phyloP scores from a whole-genome alignment of 2,329 filamentous ascomycete genomes.

The Rhynchosporium agropyri region DNA sequence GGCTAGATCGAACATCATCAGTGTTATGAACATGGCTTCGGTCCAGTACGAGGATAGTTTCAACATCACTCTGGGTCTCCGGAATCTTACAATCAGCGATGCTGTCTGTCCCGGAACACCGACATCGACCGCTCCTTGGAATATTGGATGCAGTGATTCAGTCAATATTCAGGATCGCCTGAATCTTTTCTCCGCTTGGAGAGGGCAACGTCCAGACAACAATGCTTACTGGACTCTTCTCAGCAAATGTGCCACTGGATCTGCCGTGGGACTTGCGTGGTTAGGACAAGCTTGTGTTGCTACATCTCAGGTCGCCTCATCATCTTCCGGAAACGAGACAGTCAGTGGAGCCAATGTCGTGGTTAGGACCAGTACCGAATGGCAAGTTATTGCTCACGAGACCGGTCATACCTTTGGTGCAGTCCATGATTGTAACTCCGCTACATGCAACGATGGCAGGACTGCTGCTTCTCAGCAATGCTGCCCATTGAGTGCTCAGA shows the following conservation, averaged over 20 bases:
- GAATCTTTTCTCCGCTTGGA: constrained; percentile 87
- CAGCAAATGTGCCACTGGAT: constrained; percentile 71
- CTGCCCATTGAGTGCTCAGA: constrained; percentile 70
- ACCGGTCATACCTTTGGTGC: constrained; percentile 93
- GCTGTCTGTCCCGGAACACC: constrained; percentile 72
- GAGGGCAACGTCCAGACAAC: constrained; percentile 72
- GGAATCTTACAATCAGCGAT: constrained; percentile 80
- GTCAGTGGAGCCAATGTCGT: constrained; percentile 90
- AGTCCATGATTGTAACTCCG: constrained; percentile 82
- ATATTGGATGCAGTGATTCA: constrained; percentile 68
- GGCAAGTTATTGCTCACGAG: constrained; percentile 96
- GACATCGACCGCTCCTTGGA: constrained; percentile 75
- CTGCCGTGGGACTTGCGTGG: constrained; percentile 92
- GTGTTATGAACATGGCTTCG: constrained; percentile 83
- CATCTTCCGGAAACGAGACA: constrained; percentile 62
- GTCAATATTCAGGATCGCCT: constrained; percentile 74
- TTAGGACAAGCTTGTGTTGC: constrained; percentile 79
- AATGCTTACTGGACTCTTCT: constrained; percentile 94
- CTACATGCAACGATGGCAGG: constrained; percentile 67
- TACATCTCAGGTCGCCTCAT: constrained; percentile 57
- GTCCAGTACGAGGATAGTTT: constrained; percentile 87
- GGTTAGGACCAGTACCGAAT: constrained; percentile 78
- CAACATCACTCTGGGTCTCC: constrained; percentile 90
- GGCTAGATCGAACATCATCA: constrained; percentile 76
- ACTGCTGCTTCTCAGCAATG: constrained; percentile 66